Evolutionary conservation across 2,329 filamentous ascomycete species (phyloP), one percentile per base, ranked within the genome.

Genomic region (Parafenestella ontariensis): DNA sequence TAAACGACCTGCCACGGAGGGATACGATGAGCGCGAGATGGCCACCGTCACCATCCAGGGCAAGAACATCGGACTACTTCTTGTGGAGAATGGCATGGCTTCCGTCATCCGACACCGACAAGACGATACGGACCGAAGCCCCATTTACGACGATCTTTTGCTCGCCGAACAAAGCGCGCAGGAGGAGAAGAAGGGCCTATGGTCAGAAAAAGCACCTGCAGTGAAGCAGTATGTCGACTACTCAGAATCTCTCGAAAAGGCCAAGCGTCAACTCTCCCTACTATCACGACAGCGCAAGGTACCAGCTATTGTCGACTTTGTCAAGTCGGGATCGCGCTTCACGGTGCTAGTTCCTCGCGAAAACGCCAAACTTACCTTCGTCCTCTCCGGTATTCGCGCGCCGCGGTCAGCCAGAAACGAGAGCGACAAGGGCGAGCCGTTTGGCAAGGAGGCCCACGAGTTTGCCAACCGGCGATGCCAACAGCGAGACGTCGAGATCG

Each of bases 261-360:
- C 95, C 59, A 98, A 97, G 84, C 89, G 96, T 49, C 92, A 96
- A 76, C 84, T 96, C 33, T 90, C 91, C 10, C 88, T 92, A 20
- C 84, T 99, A 28, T 91, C 95, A 58, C 87, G 94, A 49, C 93
- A 97, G 76, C 94, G 92, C 82, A 94, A 91, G 77, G 89, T 98
- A 3, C 92, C 95, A 7, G 95, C 90, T 10, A 84, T 99, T 65
- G 92, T 99, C 37, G 95, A 99, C 76, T 99, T 96, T 76, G 95
- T 96, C 81, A 97, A 98, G 79, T 91, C 92, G n/a, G 95, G 91
- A 26, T 96, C 93, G 36, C 87, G 95, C 64, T 99, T 98, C 77
- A 96, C 92, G 23, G 83, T 99, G 31, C 82, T 99, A 9, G 87
- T 99, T 44, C 94, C 95, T 42, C 89, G 93, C 31, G 95, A 99